Evolutionary conservation across 2,329 filamentous ascomycete genomes (phyloP).

Genomic region (Aspergillus novoparasiticus): DNA sequence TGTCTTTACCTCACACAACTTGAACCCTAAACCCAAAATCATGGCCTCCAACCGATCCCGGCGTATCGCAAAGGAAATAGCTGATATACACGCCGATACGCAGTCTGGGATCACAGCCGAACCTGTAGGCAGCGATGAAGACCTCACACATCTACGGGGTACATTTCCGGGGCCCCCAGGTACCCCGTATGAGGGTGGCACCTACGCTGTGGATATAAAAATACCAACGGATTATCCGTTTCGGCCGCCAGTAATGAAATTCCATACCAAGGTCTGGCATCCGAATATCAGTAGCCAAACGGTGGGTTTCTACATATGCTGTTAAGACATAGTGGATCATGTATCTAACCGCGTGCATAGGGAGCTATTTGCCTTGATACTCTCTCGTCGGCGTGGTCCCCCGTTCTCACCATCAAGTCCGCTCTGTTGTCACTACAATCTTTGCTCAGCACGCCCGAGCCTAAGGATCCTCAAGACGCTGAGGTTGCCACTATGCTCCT

Average conservation of each 20-base stretch:
- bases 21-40: constrained; percentile 20
- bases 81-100: constrained; percentile 61
- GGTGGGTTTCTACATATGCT: constrained; percentile 54
- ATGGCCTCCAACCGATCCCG: constrained; percentile 62
- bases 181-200: constrained; percentile 88
- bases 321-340: background rate
- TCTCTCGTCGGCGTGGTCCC: constrained; percentile 86
- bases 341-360: constrained; percentile 53
- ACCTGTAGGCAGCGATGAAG: constrained; percentile 62
- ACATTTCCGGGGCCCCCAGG: constrained; percentile 85
- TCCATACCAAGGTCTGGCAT: constrained; percentile 94
- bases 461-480: constrained; percentile 94
- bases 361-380: constrained; percentile 97
- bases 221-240: constrained; percentile 93
- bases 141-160: constrained; percentile 81
- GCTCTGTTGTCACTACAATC: constrained; percentile 91
- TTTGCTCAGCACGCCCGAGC: constrained; percentile 89
- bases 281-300: constrained; percentile 95
- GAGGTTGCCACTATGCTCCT: constrained; percentile 92
- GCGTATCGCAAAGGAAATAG: constrained; percentile 55
- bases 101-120: constrained; percentile 75
- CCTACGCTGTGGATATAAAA: constrained; percentile 78
- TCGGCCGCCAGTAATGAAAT: constrained; percentile 86
- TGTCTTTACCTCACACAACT: constrained; percentile 5
- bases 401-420: constrained; percentile 94